These are phyloP conservation scores for Tuber brumale DNA, from an alignment of 495 filamentous ascomycete species.

Conservation along the genomic window DNA sequence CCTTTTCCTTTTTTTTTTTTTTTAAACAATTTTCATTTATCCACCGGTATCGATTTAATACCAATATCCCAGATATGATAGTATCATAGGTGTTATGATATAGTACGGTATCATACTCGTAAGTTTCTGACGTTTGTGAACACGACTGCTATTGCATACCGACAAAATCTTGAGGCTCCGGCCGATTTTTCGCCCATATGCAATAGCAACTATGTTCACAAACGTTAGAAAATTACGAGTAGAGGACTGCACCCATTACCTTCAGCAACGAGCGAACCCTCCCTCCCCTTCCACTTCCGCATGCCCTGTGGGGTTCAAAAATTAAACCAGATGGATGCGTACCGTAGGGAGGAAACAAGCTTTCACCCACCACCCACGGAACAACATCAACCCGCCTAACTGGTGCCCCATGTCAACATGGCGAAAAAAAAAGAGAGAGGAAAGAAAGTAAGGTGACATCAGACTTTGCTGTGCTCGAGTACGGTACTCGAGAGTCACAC, in stretches of 20 bases:
- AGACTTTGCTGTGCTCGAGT: not conserved
- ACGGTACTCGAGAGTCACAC: not conserved
- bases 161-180: too few relatives aligned
- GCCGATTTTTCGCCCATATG: too few relatives aligned
- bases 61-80: too few relatives aligned
- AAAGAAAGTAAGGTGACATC: not conserved
- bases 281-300: not conserved
- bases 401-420: not conserved
- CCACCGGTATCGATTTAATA: too few relatives aligned
- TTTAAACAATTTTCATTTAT: too few relatives aligned
- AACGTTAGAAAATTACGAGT: too few relatives aligned
- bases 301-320: not conserved
- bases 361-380: not conserved
- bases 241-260: not conserved
- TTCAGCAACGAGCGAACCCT: not conserved
- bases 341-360: not conserved
- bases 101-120: too few relatives aligned
- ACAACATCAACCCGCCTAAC: not conserved
- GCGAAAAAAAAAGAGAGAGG: not conserved
- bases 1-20: too few relatives aligned
- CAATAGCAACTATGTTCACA: too few relatives aligned
- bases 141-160: too few relatives aligned
- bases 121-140: too few relatives aligned
- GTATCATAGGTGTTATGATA: too few relatives aligned
- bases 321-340: not conserved